Evolutionary conservation across 768 basidiomycete species (phyloP), one percentile per base, ranked within the genome.

Genomic region (Pleurotus salmoneostramineus): DNA sequence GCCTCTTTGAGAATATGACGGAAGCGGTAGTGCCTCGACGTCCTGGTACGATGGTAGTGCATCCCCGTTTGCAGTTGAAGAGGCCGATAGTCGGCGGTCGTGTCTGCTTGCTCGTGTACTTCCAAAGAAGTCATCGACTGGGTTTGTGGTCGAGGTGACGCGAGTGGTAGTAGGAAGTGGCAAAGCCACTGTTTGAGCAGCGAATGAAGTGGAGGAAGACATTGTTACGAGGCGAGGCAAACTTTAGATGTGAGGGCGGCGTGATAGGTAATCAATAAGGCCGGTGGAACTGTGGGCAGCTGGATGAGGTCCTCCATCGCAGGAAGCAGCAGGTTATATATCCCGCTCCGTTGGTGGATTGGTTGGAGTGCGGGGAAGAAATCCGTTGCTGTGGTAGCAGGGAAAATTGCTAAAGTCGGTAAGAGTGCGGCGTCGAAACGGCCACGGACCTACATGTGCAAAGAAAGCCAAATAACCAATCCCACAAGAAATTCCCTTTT

Each of bases 1-100:
- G 12, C 52, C 52, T 21, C 37, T n/a, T 27, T 55, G 21, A 8
- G 52, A 55, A 15, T 55, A 55, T 5, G 52, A 40, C 11, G 52
- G 52, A 21, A 55, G 52, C 42, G 52, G 52, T 7, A 55, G 27
- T 11, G 52, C 52, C 40, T 55, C 52, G 4, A 55, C 52, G 40
- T 55, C 52, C 43, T 40, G 36, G 40, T 55, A 55, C 34, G 52
- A 57, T 42, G 60, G 50, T 11, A 55, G 50, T 5, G 56, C 58
- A 8, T 58, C 57, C 15, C 54, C 50, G 27, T 55, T 40, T 11
- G 27, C 36, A 27, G 15, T 17, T 11, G 52, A 55, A 36, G 52
- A 42, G 36, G 40, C 14, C 11, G 52, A 55, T 36, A 55, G 35
- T 36, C 52, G 52, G 40, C 52, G 52, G 27, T 55, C 52, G n/a